These are phyloP conservation scores for Alternaria panax DNA, from an alignment of 2,329 filamentous ascomycete species.

Conservation along the genomic window DNA sequence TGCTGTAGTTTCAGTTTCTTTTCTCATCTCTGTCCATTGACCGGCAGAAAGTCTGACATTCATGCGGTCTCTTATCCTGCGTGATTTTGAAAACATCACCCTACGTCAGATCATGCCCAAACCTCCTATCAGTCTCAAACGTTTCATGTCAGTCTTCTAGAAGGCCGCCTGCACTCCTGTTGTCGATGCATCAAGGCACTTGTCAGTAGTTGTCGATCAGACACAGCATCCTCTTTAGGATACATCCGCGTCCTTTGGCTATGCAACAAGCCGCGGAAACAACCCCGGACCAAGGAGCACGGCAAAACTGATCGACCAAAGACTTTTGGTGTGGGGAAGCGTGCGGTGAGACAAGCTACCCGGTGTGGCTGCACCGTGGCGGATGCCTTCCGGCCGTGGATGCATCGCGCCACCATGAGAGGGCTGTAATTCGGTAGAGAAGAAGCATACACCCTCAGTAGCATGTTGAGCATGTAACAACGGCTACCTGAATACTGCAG, in stretches of 20 bases:
- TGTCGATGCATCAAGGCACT: constrained; percentile 29
- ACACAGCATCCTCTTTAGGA: constrained; percentile 24
- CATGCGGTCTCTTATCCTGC: constrained; percentile 38
- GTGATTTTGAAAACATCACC: constrained; percentile 27
- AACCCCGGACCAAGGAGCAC: constrained; percentile 5
- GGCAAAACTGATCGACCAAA: constrained; percentile 16
- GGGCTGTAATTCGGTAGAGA: neutral
- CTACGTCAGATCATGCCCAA: constrained; percentile 20
- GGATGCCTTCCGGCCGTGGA: constrained; percentile 16
- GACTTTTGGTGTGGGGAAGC: constrained; percentile 30
- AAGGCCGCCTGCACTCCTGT: constrained; percentile 29
- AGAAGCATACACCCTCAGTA: neutral
- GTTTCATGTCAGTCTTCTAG: constrained; percentile 46
- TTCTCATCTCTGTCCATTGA: constrained; percentile 16
- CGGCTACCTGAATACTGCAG: neutral
- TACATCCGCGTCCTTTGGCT: constrained; percentile 17
- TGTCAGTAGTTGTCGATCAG: constrained; percentile 31
- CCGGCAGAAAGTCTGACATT: constrained; percentile 26
- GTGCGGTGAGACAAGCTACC: constrained; percentile 28
- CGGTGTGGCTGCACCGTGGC: constrained; percentile 29
- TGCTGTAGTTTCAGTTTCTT: constrained; percentile 32
- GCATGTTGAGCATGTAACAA: neutral
- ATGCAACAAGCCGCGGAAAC: constrained; percentile 18
- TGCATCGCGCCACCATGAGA: constrained; percentile 16
- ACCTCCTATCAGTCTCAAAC: constrained; percentile 33